A percentile compares a stretch with the other conserved stretches of the same genome.
Evolutionary conservation across 352 stramenopile species (phyloP).

Genomic region (Pythium dissotocum): DNA sequence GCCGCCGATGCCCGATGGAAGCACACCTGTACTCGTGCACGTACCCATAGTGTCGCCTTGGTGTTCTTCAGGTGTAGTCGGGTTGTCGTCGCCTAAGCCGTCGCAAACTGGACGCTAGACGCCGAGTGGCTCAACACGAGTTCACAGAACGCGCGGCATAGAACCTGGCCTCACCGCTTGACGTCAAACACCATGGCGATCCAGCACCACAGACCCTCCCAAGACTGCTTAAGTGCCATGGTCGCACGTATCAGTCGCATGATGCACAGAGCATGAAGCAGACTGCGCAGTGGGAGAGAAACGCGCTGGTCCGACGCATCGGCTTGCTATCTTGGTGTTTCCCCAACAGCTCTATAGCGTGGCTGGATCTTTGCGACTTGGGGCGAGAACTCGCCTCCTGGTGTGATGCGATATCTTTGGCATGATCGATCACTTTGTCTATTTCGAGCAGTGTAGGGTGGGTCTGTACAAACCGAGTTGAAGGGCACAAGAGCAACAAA

Average conservation of each 20-base stretch:
- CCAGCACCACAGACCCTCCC: neutral
- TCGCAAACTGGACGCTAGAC: neutral
- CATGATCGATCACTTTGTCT: too few species aligned
- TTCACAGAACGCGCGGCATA: neutral
- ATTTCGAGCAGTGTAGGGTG: too few species aligned
- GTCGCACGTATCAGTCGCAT: neutral
- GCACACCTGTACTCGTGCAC: slow-evolving; percentile 2
- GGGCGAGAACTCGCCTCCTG: neutral
- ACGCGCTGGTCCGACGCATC: neutral
- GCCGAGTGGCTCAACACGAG: neutral
- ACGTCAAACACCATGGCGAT: neutral
- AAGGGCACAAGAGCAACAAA: too few species aligned
- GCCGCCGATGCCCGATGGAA: neutral
- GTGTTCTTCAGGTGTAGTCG: neutral
- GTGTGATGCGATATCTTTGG: neutral
- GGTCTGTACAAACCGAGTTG: too few species aligned
- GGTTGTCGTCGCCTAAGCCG: neutral
- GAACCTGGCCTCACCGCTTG: neutral
- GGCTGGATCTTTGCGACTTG: slow-evolving; percentile 16
- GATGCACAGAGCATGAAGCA: neutral
- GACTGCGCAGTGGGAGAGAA: neutral
- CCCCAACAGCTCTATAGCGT: neutral
- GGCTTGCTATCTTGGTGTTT: neutral
- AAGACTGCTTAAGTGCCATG: neutral
- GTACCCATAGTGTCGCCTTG: neutral